phyloP scores from a whole-genome alignment of 2,329 filamentous ascomycete species.

The Paecilomyces niveus region DNA sequence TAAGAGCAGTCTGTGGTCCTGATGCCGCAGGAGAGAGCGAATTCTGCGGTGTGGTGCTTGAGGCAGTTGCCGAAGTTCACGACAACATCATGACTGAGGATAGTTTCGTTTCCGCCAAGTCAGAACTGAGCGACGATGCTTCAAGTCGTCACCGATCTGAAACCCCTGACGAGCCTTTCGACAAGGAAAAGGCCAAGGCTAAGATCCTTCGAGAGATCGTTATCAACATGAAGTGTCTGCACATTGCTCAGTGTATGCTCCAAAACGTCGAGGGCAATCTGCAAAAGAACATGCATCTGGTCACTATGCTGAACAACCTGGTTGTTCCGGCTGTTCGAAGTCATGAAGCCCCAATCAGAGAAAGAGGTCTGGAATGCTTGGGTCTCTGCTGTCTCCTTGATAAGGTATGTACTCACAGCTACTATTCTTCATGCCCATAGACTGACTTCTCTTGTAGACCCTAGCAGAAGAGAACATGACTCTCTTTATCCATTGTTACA shows the following conservation, averaged over 20 bases:
- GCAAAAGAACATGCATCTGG: conserved; percentile 83
- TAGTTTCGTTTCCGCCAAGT: conserved; percentile 90
- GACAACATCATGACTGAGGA: conserved; percentile 76
- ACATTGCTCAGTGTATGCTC: conserved; percentile 96
- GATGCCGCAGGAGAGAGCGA: conserved; percentile 44
- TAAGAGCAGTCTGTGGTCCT: conserved; percentile 73
- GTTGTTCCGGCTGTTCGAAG: conserved; percentile 92
- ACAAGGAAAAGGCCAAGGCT: conserved; percentile 60
- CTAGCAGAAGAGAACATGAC: conserved; percentile 87
- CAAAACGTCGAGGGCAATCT: conserved; percentile 84
- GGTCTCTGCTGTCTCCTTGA: conserved; percentile 88
- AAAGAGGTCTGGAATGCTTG: conserved; percentile 80
- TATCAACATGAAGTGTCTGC: conserved; percentile 96
- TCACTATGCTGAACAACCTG: conserved; percentile 95
- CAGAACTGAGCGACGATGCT: conserved; percentile 64
- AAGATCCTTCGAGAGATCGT: conserved; percentile 72
- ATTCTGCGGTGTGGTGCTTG: conserved; percentile 57
- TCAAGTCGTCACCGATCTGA: conserved; percentile 41
- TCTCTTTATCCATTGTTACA: conserved; percentile 93
- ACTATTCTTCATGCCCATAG: neutral
- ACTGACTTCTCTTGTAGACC: conserved; percentile 41
- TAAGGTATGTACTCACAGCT: conserved; percentile 45
- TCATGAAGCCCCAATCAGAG: conserved; percentile 85
- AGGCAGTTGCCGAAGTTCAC: conserved; percentile 93
- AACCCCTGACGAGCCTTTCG: conserved; percentile 43